These are phyloP conservation scores for Diaporthe australafricana DNA, from an alignment of 2,329 filamentous ascomycete species.

Conservation along the genomic window DNA sequence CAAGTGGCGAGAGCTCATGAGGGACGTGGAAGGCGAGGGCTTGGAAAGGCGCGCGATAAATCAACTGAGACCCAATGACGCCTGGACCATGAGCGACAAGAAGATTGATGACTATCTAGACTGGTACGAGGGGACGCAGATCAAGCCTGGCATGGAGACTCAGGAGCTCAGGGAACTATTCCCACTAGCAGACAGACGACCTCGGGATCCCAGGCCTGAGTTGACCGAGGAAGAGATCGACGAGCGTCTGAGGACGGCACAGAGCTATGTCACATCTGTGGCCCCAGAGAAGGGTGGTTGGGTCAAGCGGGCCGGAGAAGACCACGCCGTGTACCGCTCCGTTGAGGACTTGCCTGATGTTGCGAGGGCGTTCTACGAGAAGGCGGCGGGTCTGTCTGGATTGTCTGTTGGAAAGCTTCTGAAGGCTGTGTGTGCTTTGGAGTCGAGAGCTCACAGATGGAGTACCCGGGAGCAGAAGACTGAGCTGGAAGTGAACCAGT, in stretches of 20 bases:
- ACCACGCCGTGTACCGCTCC: constrained; percentile 50
- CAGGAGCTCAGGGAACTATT: constrained; percentile 49
- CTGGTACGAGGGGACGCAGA: constrained; percentile 75
- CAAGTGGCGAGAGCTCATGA: constrained; percentile 70
- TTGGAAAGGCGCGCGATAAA: constrained; percentile 43
- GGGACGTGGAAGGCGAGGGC: constrained; percentile 42
- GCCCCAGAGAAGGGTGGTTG: constrained; percentile 36
- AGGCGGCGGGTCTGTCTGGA: constrained; percentile 53
- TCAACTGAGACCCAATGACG: constrained; percentile 43
- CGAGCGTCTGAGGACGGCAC: constrained; percentile 39
- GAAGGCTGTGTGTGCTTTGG: constrained; percentile 50
- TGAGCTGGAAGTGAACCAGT: background rate
- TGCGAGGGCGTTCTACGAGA: constrained; percentile 55
- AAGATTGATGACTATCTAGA: constrained; percentile 82
- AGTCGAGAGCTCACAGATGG: constrained; percentile 51
- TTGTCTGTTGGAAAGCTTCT: constrained; percentile 50
- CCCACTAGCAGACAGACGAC: constrained; percentile 42
- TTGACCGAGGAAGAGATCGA: constrained; percentile 43
- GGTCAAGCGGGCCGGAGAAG: constrained; percentile 46
- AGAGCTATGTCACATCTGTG: constrained; percentile 42
- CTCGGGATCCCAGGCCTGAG: constrained; percentile 26
- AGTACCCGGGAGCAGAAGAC: constrained; percentile 42
- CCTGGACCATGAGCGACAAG: constrained; percentile 61
- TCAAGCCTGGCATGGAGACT: constrained; percentile 42
- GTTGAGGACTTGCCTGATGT: constrained; percentile 55